Base-by-base conservation (phyloP, 805 yeast species). In the Ogataea nonfermentans region DNA sequence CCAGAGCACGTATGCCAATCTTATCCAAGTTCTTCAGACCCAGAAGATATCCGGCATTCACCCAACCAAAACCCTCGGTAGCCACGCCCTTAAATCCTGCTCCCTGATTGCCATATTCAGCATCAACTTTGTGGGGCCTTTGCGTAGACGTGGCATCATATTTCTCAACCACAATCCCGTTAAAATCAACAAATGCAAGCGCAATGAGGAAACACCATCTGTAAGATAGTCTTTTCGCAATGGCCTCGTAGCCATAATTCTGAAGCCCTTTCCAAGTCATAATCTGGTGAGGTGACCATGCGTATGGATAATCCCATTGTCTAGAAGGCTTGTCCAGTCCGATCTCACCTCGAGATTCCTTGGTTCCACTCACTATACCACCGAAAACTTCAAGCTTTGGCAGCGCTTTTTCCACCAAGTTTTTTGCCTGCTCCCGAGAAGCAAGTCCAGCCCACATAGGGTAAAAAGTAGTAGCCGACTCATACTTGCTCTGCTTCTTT, bases 201-300 rank as follows among this genome's bases (percentile, higher is more conserved):
- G 93, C 85, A 78, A 93, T 84, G 70, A 89, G 71, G 56, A 73
- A 81, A n/a, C 87, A 67, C 99, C 99, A 91, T 48, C 95, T 72
- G 59, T 84, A 85, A 2, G 82, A 80, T 41, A 91, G 65, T 44
- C 98, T 67, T 40, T 81, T 70, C 2, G 91, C 81, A 12, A 76
- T 76, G 3, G 71, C 77, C 3, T 59, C 61, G 56, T 71, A 85
- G 0, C 90, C 93, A 58, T 91, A 93, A 37, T 79, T 74, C 20
- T 61, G 52, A 24, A 91, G 69, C 0, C 97, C 98, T 31, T 75
- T 76, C 99, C 99, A 91, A 1, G 95, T 91, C 39, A 91, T 61
- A 12, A 91, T 86, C 63, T 91, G 99, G 59, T 93, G 98, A 3
- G 99, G 98, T 0, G 98, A 96, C 99, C 99, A 91, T 2, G 98